These are phyloP conservation scores for Citrus unshiu DNA, from an alignment of 345 rosid genomes.

Conservation along the genomic window DNA sequence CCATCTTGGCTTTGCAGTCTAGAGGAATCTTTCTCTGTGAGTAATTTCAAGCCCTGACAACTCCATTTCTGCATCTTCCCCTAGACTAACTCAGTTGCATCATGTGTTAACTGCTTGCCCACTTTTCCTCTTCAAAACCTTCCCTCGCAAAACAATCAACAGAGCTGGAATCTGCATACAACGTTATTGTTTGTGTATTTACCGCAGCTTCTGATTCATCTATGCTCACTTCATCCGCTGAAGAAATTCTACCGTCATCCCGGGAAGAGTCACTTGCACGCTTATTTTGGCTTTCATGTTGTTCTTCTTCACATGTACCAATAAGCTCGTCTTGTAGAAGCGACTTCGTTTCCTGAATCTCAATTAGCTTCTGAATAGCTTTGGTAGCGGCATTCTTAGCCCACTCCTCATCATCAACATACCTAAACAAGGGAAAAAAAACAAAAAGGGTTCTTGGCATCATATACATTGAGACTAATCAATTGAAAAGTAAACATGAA, in stretches of 20 bases:
- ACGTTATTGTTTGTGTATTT: neutral
- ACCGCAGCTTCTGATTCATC: conserved; percentile 13
- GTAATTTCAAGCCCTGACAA: neutral
- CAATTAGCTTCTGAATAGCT: conserved; percentile 37
- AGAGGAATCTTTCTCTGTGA: neutral
- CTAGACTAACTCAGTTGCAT: neutral
- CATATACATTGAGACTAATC: neutral
- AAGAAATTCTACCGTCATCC: conserved; percentile 12
- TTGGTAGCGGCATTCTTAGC: conserved; percentile 32
- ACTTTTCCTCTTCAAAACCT: conserved; percentile 2
- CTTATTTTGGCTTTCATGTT: conserved; percentile 16
- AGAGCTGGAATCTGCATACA: conserved; percentile 5
- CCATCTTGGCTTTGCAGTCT: neutral
- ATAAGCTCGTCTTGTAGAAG: conserved; percentile 4
- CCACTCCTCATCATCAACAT: conserved; percentile 26
- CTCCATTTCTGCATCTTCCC: neutral
- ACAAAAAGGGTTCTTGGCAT: neutral
- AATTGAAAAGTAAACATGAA: neutral
- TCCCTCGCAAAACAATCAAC: neutral
- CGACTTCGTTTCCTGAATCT: conserved; percentile 18
- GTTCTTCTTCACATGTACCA: conserved; percentile 8
- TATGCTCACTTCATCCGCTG: neutral
- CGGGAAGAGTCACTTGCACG: conserved; percentile 14
- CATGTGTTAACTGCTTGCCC: neutral
- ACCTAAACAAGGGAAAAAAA: conserved; percentile 14